Evolutionary conservation across 192 early-diverging fungal genomes (phyloP).

Genomic region (Coemansia sp.): DNA sequence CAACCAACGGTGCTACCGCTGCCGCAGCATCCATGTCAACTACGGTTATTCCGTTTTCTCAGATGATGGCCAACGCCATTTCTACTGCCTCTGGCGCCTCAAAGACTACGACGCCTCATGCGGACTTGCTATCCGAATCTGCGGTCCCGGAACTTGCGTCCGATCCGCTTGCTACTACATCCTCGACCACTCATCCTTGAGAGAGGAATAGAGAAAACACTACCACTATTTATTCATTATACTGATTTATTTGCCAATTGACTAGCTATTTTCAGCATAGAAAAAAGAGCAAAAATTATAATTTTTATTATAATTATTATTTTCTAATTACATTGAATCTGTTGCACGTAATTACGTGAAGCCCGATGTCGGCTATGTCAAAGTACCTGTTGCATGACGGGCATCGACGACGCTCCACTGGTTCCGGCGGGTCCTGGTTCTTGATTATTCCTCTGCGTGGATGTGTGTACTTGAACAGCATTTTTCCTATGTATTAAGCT

Average conservation of each 20-base stretch:
- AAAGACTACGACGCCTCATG: not conserved
- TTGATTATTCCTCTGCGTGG: not conserved
- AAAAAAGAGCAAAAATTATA: too few relatives aligned
- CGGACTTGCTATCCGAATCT: not conserved
- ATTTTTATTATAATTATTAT: too few relatives aligned
- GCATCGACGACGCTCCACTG: not conserved
- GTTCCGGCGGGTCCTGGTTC: not conserved
- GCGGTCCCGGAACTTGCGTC: not conserved
- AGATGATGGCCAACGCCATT: slow-evolving; percentile 23
- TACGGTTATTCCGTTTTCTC: slow-evolving; percentile 37
- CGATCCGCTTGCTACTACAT: slow-evolving; percentile 11
- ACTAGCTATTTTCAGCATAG: not conserved
- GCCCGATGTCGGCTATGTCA: not conserved
- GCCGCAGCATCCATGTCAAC: slow-evolving; percentile 9
- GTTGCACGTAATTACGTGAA: not conserved
- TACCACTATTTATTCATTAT: not conserved
- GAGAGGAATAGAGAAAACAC: too few relatives aligned
- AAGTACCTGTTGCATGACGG: not conserved
- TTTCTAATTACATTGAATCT: not conserved
- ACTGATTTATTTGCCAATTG: not conserved
- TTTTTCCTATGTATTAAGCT: not conserved
- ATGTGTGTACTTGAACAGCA: not conserved
- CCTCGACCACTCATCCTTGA: not conserved
- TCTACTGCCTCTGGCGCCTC: slow-evolving; percentile 12
- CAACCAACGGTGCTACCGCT: not conserved